Evolutionary conservation across 2,329 filamentous ascomycete genomes (phyloP).

Genomic region (Fusarium neocosmosporiellum): DNA sequence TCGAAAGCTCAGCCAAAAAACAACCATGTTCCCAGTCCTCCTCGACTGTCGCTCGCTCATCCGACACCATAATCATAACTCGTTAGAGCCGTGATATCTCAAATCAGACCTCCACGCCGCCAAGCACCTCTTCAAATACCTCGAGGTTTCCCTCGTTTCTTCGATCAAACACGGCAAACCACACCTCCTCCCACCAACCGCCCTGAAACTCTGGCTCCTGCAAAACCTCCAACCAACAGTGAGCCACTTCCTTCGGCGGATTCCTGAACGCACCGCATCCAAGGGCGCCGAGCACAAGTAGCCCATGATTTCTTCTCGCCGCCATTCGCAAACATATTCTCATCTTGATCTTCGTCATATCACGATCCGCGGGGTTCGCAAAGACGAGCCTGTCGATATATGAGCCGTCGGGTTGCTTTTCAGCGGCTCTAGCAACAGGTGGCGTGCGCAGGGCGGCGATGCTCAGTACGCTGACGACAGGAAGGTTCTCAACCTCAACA

Average conservation of each 20-base stretch:
- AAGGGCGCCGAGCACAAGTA: slow-evolving; percentile 74
- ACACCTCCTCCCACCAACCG: slow-evolving; percentile 71
- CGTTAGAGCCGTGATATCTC: neutral
- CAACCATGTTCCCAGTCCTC: neutral
- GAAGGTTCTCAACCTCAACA: slow-evolving; percentile 49
- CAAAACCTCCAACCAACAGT: slow-evolving; percentile 71
- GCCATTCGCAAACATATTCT: slow-evolving; percentile 69
- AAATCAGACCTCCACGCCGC: slow-evolving; percentile 47
- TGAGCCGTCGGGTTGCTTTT: slow-evolving; percentile 28
- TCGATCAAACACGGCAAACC: slow-evolving; percentile 70
- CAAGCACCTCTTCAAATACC: slow-evolving; percentile 59
- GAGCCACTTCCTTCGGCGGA: slow-evolving; percentile 70
- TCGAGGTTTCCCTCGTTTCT: slow-evolving; percentile 61
- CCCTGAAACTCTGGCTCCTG: slow-evolving; percentile 69
- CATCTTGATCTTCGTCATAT: slow-evolving; percentile 72
- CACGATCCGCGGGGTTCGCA: slow-evolving; percentile 55
- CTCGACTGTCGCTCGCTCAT: neutral
- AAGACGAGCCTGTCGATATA: slow-evolving; percentile 52
- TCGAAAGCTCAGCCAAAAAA: neutral
- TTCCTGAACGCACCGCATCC: slow-evolving; percentile 77
- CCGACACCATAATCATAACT: neutral
- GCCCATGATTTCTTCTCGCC: slow-evolving; percentile 64
- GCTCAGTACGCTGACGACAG: slow-evolving; percentile 69
- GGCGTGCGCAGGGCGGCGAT: slow-evolving; percentile 67
- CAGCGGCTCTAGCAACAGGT: slow-evolving; percentile 28